phyloP scores from a whole-genome alignment of 257 asterid species.

The Pogostemon cablin region DNA sequence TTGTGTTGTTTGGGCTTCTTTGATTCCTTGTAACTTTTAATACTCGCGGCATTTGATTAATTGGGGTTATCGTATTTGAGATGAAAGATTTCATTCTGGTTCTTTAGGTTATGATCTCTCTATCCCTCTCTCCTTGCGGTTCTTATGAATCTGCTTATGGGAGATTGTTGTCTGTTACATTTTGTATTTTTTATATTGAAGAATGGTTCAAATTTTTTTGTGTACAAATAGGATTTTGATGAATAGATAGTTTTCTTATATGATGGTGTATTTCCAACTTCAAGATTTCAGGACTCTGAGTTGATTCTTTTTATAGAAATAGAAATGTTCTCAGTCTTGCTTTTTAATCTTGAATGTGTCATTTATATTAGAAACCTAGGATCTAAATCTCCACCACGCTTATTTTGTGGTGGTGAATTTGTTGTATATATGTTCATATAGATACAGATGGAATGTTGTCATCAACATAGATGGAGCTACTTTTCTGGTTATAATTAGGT shows the following conservation, averaged over 20 bases:
- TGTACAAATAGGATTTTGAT: conserved; percentile 26
- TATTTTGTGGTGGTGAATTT: not conserved
- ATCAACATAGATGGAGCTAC: not conserved
- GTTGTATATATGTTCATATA: not conserved
- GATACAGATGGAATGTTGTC: not conserved
- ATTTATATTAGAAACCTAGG: not conserved
- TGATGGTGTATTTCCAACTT: conserved; percentile 1
- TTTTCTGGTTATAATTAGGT: conserved; percentile 1
- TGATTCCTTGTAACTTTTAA: conserved; percentile 35
- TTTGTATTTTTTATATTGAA: conserved; percentile 23
- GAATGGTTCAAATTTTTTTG: conserved; percentile 40
- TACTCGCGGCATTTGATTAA: conserved; percentile 21
- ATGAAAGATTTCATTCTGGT: conserved; percentile 27
- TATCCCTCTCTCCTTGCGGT: not conserved
- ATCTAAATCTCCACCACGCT: not conserved
- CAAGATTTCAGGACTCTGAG: not conserved
- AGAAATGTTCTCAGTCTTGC: not conserved
- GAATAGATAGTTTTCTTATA: not conserved
- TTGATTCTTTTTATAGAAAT: conserved; percentile 9
- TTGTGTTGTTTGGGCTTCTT: conserved; percentile 77
- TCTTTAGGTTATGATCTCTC: not conserved
- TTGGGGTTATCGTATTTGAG: conserved; percentile 32
- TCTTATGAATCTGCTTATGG: conserved; percentile 15
- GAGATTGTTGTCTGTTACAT: conserved; percentile 20
- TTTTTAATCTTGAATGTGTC: conserved; percentile 12